Evolutionary conservation across 2,329 filamentous ascomycete species (phyloP), one percentile per base, ranked within the genome.

Genomic region (Venturia carpophila): DNA sequence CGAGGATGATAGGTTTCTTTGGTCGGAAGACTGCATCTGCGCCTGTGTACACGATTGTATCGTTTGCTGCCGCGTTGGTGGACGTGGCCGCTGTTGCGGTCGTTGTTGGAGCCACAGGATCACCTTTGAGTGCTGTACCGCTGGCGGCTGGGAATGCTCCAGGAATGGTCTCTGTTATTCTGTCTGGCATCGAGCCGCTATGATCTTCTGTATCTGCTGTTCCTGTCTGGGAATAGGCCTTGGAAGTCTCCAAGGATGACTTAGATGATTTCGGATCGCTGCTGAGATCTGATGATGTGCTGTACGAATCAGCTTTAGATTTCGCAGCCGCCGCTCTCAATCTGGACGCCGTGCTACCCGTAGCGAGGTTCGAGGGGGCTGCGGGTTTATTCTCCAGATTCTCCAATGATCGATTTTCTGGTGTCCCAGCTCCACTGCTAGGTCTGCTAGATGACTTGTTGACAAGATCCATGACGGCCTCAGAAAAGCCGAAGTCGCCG

Each of bases 11-110:
- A 0, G 87, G 87, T 4, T 80, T 78, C 0, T 79, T 76, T 0
- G 94, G 91, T 55, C 86, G 87, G 72, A 97, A 89, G 37, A 97
- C 87, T 49, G 95, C 88, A 2, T 88, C 87, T 58, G 52, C 34
- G 89, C 61, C 64, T 24, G 27, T 43, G 15, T 41, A 41, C 30
- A 30, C 39, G 41, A n/a, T 43, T 41, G 64, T 34, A 5, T 37
- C 27, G 43, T 52, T 52, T 27, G 24, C 21, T 13, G 13, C 21
- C 5, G 61, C 61, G 13, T 63, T 49, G 5, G 39, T 43, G 39
- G 60, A 41, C 3, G 34, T 42, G 6, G 13, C 15, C 1, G 60
- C 6, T 21, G 39, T 47, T 62, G 60, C 17, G 2, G 21, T 21
- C 6, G 39, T 43, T 43, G 39, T 27, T 21, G 30, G 19, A 15